Evolutionary conservation across 305 asterid species (phyloP).

Genomic region (Solanum hybrid): DNA sequence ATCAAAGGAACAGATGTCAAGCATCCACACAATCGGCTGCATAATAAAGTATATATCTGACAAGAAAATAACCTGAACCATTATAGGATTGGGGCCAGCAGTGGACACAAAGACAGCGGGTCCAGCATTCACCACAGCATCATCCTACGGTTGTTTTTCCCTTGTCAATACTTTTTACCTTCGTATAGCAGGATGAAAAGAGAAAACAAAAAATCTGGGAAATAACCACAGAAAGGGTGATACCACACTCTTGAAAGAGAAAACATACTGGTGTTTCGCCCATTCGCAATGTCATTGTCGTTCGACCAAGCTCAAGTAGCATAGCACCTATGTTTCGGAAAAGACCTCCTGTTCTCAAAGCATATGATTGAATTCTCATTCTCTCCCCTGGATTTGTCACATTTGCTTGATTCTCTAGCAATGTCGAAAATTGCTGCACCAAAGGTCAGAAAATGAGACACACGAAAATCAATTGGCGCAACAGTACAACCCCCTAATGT

Average conservation of each 20-base stretch:
- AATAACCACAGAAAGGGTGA: not conserved
- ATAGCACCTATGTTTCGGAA: slow-evolving; percentile 69
- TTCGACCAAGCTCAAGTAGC: slow-evolving; percentile 91
- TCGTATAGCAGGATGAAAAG: not conserved
- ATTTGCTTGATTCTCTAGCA: slow-evolving; percentile 45
- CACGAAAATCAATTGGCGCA: not conserved
- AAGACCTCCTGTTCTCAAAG: slow-evolving; percentile 63
- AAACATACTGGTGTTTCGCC: slow-evolving; percentile 68
- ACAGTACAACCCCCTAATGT: not conserved
- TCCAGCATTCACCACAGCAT: slow-evolving; percentile 89
- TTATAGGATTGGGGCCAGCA: slow-evolving; percentile 80
- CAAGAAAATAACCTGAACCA: slow-evolving; percentile 72
- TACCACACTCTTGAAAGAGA: not conserved
- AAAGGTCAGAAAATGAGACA: not conserved
- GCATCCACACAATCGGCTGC: not conserved
- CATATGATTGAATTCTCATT: slow-evolving; percentile 57
- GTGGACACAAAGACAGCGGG: slow-evolving; percentile 80
- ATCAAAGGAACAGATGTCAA: slow-evolving; percentile 1
- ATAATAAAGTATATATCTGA: not conserved
- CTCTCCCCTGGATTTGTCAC: slow-evolving; percentile 55
- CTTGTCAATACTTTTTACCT: not conserved
- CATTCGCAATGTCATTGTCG: slow-evolving; percentile 80
- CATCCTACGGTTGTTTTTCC: slow-evolving; percentile 38
- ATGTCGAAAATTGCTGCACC: slow-evolving; percentile 66
- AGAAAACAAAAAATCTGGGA: not conserved